phyloP scores from a whole-genome alignment of 2,329 filamentous ascomycete species.

The Fusarium sp. region DNA sequence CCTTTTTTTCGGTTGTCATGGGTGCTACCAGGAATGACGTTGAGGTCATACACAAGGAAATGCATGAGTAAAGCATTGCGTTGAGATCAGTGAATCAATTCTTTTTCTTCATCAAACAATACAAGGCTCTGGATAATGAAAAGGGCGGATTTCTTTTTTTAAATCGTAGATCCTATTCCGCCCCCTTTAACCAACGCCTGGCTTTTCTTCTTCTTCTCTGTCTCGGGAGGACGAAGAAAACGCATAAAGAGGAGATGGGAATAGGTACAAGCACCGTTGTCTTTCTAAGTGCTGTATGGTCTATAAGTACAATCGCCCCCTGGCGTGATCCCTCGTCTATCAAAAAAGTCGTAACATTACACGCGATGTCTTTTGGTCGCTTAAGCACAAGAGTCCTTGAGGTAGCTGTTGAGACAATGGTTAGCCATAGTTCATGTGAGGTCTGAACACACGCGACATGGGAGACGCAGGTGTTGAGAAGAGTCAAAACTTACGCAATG shows the following conservation, averaged over 20 bases:
- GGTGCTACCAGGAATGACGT: neutral
- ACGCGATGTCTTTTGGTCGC: constrained; percentile 48
- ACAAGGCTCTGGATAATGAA: constrained; percentile 22
- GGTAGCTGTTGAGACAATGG: constrained; percentile 62
- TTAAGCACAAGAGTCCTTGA: constrained; percentile 78
- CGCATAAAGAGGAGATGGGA: constrained; percentile 51
- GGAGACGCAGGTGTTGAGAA: neutral
- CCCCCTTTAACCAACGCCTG: constrained; percentile 37
- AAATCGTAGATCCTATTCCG: constrained; percentile 25
- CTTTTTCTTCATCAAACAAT: constrained; percentile 15
- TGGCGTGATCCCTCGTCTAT: constrained; percentile 51
- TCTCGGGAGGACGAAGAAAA: constrained; percentile 34
- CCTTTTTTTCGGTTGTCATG: constrained; percentile 5
- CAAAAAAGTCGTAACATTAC: constrained; percentile 51
- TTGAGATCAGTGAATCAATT: neutral
- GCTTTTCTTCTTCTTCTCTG: constrained; percentile 17
- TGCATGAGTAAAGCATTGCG: neutral
- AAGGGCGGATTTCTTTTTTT: constrained; percentile 24
- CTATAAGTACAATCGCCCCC: constrained; percentile 54
- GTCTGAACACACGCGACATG: neutral
- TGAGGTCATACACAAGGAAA: neutral
- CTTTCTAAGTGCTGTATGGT: constrained; percentile 47
- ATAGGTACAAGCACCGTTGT: constrained; percentile 49
- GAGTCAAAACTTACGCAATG: constrained; percentile 79
- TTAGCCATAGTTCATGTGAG: constrained; percentile 39